Percentiles rank a stretch among this genome's conserved stretches.
phyloP scores from a whole-genome alignment of 441 rosid genomes.

The Adansonia rubrostipa region DNA sequence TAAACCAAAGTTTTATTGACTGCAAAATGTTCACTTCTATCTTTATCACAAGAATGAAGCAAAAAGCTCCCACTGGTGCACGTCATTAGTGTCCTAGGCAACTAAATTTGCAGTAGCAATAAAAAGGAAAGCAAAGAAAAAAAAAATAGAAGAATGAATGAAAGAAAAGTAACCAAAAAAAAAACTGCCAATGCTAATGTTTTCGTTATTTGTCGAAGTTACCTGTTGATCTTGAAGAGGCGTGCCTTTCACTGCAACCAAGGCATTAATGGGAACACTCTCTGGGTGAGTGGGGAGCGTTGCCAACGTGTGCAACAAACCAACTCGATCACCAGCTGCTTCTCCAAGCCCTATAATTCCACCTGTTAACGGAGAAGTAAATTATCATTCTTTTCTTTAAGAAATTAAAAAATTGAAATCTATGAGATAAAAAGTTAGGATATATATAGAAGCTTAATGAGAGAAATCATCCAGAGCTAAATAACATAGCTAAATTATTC shows the following conservation, averaged over 20 bases:
- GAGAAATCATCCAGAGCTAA: conserved; percentile 9
- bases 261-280: conserved; percentile 92
- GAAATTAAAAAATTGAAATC: conserved; percentile 25
- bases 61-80: too few relatives aligned
- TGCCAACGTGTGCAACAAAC: conserved; percentile 83
- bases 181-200: background rate
- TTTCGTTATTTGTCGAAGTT: background rate
- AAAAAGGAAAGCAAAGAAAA: too few relatives aligned
- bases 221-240: conserved; percentile 97
- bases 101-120: too few relatives aligned
- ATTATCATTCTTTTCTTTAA: conserved; percentile 14
- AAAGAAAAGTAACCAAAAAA: too few relatives aligned
- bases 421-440: background rate
- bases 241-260: conserved; percentile 92
- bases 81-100: too few relatives aligned
- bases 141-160: too few relatives aligned
- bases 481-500: background rate
- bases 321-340: conserved; percentile 92
- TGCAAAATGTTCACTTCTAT: conserved; percentile 1
- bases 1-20: background rate
- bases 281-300: conserved; percentile 95
- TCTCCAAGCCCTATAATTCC: conserved; percentile 99
- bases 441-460: background rate
- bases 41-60: background rate
- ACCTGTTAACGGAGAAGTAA: conserved; percentile 48